Base-by-base conservation (phyloP, 768 basidiomycete genomes). In the Russula emetica region DNA sequence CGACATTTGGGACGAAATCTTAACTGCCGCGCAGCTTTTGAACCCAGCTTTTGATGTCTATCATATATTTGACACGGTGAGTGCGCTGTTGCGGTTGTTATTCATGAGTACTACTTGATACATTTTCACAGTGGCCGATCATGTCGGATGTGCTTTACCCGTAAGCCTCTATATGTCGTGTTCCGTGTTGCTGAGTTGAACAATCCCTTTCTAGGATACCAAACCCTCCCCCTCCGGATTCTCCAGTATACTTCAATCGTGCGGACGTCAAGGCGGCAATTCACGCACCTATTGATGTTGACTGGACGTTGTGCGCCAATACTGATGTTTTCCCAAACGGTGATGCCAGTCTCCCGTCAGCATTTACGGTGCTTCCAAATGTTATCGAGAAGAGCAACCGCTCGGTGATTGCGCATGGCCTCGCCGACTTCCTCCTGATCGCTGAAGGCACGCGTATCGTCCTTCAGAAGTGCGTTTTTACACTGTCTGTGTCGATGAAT, bases 1-100 rank as follows among this genome's bases (percentile, higher is more conserved):
- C 66, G 84, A 89, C 69, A 72, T 89, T 0, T 90, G 86, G 88
- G 78, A 82, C 28, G 74, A 77, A 40, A 85, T 91, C 58, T 84
- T 87, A 70, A 73, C 84, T 22, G 85, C 81, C 0, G 83, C 89
- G 0, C 66, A 88, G 24, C 58, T 74, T 3, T 74, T 87, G 67
- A 90, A 91, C 69, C 90, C 89, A 0, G 88, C 85, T 0, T 92
- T 91, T 76, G 79, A 91, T 67, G 79, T 89, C 8, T 92, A 91
- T 71, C 82, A 86, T 24, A 87, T 91, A 60, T 87, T 88, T 73
- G 88, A 90, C 69, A 87, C 83, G 22, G 80, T 75, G 56, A 63
- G 80, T 14, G 1, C 10, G 13, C 18, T 69, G 6, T 11, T 40
- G 32, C 66, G 16, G 7, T 40, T 49, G 10, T 3, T 13, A 20